Conservation (phyloP, 2,329 filamentous ascomycete species). For the Colletotrichum liaoningense region DNA sequence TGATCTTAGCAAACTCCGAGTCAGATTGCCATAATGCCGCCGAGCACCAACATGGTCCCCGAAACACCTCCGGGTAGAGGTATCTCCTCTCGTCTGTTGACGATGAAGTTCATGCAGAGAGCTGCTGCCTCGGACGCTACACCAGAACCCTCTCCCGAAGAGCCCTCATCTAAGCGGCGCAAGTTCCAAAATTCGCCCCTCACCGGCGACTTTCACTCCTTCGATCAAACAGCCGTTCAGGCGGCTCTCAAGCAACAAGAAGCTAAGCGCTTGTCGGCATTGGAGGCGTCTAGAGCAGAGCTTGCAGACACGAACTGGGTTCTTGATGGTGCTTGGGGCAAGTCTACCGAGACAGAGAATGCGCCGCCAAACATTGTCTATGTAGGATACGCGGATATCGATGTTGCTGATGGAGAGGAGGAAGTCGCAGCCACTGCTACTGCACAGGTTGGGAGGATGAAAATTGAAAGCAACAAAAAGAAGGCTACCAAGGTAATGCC, state of each 20-base stretch:
- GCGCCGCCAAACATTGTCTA: slow-evolving; percentile 69
- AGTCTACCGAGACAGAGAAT: slow-evolving; percentile 12
- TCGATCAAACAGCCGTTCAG: slow-evolving; percentile 71
- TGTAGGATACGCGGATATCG: slow-evolving; percentile 63
- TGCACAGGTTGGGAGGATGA: slow-evolving; percentile 48
- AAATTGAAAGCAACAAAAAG: slow-evolving; percentile 46
- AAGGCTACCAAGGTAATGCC: slow-evolving; percentile 43
- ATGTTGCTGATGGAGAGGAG: slow-evolving; percentile 46
- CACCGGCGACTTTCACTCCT: slow-evolving; percentile 52
- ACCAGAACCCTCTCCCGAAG: slow-evolving; percentile 57
- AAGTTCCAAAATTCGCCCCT: slow-evolving; percentile 56
- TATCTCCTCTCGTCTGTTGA: slow-evolving; percentile 89
- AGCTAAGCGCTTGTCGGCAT: slow-evolving; percentile 68
- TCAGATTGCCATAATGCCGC: slow-evolving; percentile 25
- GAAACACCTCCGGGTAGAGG: slow-evolving; percentile 65
- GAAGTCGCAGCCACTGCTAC: slow-evolving; percentile 49
- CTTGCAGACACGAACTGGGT: slow-evolving; percentile 82
- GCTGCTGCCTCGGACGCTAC: slow-evolving; percentile 72
- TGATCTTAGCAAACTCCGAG: background rate
- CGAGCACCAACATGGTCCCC: slow-evolving; percentile 53
- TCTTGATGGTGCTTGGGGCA: slow-evolving; percentile 61
- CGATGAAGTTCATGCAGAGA: slow-evolving; percentile 98
- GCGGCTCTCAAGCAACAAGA: slow-evolving; percentile 76
- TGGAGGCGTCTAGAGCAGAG: slow-evolving; percentile 71
- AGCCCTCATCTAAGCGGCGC: slow-evolving; percentile 71